Evolutionary conservation across 1,284 basidiomycete species (phyloP), one percentile per base, ranked within the genome.

Genomic region (Irpex lacteus): DNA sequence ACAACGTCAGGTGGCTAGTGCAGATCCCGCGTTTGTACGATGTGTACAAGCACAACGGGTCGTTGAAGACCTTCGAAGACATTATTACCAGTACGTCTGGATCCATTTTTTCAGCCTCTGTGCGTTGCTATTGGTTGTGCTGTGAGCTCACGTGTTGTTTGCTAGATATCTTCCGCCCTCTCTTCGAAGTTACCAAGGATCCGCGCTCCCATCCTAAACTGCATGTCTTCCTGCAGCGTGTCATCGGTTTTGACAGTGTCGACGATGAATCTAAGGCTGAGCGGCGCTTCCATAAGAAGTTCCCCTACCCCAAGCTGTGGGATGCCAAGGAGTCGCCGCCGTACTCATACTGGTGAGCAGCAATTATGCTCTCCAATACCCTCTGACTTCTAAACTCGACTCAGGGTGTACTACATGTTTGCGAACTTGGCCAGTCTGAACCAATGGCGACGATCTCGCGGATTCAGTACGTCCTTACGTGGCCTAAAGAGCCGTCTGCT

Each of bases 251-350:
- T 72, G 98, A 99, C 72, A 93, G 91, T 9, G 98, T 99, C 18
- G 98, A 99, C 71, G 98, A 99, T 73, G 98, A 99, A 78, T 96
- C 93, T 13, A 99, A 98, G 78, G 83, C 89, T 0, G 98, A 99
- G 77, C 82, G 95, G 62, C 82, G 98, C 21, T 87, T 98, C 64
- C 92, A 98, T 76, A 92, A 91, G 72, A 98, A 99, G 77, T 99
- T 96, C 81, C 98, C 98, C 0, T 95, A 94, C 66, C 97, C 98
- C 1, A 85, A 86, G 61, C 81, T 95, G 63, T 99, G 98, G 98
- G 86, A 96, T 75, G 90, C 91, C 0, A 82, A 84, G 55, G 92
- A 97, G 72, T 94, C 93, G 54, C 98, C 97, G 5, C 95, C 96
- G 0, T 98, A 95, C 77, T 94, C 92, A 4, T 98, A 98, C 78